phyloP scores from a whole-genome alignment of 306 rosid species.

The Biancaea sappan region DNA sequence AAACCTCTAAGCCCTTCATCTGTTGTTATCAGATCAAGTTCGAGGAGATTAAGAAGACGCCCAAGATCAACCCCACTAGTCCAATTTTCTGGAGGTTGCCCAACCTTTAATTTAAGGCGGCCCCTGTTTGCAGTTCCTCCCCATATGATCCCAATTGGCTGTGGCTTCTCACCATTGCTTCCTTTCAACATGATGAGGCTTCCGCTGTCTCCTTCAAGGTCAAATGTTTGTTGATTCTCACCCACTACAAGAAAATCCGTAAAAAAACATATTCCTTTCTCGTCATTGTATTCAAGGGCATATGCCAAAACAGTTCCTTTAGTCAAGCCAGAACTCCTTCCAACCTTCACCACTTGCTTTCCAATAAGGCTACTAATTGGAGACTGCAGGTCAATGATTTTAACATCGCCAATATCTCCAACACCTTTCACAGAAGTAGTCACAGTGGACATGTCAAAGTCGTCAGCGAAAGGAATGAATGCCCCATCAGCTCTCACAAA shows the following conservation, averaged over 20 bases:
- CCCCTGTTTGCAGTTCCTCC: conserved; percentile 99
- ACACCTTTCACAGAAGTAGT: conserved; percentile 87
- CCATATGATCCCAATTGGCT: conserved; percentile 96
- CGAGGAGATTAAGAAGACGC: conserved; percentile 93
- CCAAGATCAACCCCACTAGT: conserved; percentile 99
- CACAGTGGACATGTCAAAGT: conserved; percentile 91
- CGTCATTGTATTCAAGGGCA: conserved; percentile 96
- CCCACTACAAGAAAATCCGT: conserved; percentile 99
- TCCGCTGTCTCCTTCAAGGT: conserved; percentile 99
- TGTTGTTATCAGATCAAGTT: conserved; percentile 87
- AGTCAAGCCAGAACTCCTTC: conserved; percentile 99
- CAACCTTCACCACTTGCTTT: conserved; percentile 94
- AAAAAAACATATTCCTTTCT: conserved; percentile 97
- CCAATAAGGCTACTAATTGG: conserved; percentile 89
- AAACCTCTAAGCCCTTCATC: conserved; percentile 93
- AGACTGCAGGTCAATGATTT: conserved; percentile 84
- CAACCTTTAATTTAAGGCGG: conserved; percentile 90
- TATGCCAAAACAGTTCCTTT: conserved; percentile 93
- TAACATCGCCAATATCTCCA: conserved; percentile 83
- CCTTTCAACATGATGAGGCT: conserved; percentile 93
- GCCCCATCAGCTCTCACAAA: conserved; percentile 99
- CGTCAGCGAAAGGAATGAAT: conserved; percentile 96
- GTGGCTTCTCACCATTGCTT: conserved; percentile 75
- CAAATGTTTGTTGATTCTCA: conserved; percentile 97
- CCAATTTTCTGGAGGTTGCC: conserved; percentile 99